Base-by-base conservation (phyloP, 768 basidiomycete species). In the Calocera viscosa region DNA sequence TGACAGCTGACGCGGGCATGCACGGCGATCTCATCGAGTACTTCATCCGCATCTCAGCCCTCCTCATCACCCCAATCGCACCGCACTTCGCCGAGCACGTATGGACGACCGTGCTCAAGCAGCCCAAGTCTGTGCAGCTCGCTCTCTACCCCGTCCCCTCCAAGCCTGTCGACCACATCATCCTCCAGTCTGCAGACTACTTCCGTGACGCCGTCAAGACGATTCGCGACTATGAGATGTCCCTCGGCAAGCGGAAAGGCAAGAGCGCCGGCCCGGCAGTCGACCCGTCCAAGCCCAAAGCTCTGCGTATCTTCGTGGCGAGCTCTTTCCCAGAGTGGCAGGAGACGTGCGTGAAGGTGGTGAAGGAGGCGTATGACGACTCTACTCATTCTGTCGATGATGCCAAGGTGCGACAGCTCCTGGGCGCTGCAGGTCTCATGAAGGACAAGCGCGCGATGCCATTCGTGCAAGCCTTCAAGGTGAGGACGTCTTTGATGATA, bases 401-500 rank as follows among this genome's bases (percentile, higher is more conserved):
- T 73, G 85, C 78, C 39, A 87, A 86, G 75, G 84, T 94, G 64
- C 83, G 86, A 75, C 80, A 84, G 72, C 71, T 83, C 70, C 74
- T 98, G 74, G 82, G 81, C 10, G 80, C 84, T 74, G 82, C 80
- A 24, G 93, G 91, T 2, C 74, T 97, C 75, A 87, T 94, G 78
- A 97, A 96, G 82, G 93, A 98, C 78, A 98, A 98, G 80, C 84
- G 87, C 47, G 83, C 83, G 43, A 98, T 97, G 95, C 94, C 94
- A 5, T 97, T 95, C 78, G 84, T 94, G 53, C 90, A 95, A 68
- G 78, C 82, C 33, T 90, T 97, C 86, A 94, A 96, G 87, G 95
- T 94, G 65, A 39, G 80, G 72, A 11, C 22, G 1, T 26, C 60
- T 65, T 40, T 43, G 32, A 19, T 41, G 22, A 19, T 32, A 26